Evolutionary conservation across 352 stramenopile genomes (phyloP), one percentile per base, ranked within the genome.

Genomic region (Globisporangium irregulare): DNA sequence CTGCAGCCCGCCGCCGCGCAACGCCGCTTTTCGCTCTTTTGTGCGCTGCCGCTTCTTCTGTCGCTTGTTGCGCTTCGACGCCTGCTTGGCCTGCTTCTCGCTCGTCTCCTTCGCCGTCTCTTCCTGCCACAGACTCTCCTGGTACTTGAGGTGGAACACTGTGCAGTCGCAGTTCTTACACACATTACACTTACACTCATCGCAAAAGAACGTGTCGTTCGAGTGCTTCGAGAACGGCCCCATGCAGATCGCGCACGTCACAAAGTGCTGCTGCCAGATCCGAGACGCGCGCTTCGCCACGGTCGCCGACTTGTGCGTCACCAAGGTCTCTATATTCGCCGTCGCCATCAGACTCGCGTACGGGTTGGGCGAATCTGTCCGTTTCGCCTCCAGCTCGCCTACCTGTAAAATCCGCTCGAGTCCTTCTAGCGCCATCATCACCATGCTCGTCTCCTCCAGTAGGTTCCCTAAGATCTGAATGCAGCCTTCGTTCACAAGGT

Each of bases 241-340:
- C 27, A 98, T 84, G 78, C 97, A 99, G 43, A 99, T 97, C 27
- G 96, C 96, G 76, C 97, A 99, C 43, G 92, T 98, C 29, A 99
- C 94, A 85, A 99, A 99, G 71, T 99, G 97, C 62, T 98, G 86
- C 68, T 99, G 97, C 93, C 96, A 99, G 63, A 99, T 98, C n/a
- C 93, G 89, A 54, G 93, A 92, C 7, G 97, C 97, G 18, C 96
- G 92, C 78, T 99, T 99, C 6, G 93, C 92, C 6, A 99, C 92
- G 0, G 91, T 97, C n/a, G 81, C 90, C 57, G 93, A 97, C 73
- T 97, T 98, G 81, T 99, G 94, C 67, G 85, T 92, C 64, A 98
- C 91, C 29, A 98, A 79, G 38, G 90, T 97, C 72, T 98, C 89
- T 77, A 98, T 97, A 72, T 97, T 97, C 59, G 91, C 84, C 36